Base-by-base conservation (phyloP, 352 stramenopile genomes). In the Phytopythium chamaehyphon region DNA sequence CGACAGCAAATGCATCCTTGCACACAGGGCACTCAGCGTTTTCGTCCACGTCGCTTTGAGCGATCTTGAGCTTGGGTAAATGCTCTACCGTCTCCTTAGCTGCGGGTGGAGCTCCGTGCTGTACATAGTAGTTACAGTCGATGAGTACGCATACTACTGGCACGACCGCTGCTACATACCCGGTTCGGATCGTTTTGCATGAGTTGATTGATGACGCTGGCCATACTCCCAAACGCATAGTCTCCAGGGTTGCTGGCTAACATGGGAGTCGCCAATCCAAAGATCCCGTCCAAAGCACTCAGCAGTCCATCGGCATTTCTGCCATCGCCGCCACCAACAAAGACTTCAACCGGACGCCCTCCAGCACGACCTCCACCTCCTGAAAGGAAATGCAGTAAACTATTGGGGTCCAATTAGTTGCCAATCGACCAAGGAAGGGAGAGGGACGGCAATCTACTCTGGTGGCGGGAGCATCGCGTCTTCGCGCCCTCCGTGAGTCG, bases 151-250 rank as follows among this genome's bases (percentile, higher is more conserved):
- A 15, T 6, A 10, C 33, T 11, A 52, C n/a, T 4, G 2, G 10
- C 5, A 19, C 45, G 28, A 33, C 9, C 5, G 28, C 28, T 33
- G n/a, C n/a, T 33, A 61, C 73, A 57, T 76, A 93, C 84, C 59
- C 84, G 69, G 54, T 92, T 95, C 8, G 82, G 68, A 31, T 95
- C 84, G 60, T 93, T 92, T 48, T 92, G 82, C 84, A 95, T 95
- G 18, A 95, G 73, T 53, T 95, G 84, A 55, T 93, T 93, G 49
- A 95, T 93, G 22, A 95, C 68, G 42, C 67, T 90, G 15, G 83
- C 75, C 56, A 93, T 81, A 45, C 87, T 92, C 26, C 84, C 84
- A 54, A 95, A 88, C 4, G 82, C 84, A 42, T 95, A 95, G 62
- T 95, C 84, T 1, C 84, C 82, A 9, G 79, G 59, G 38, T 90